Evolutionary conservation across 2,329 filamentous ascomycete genomes (phyloP).

Genomic region (Rugonectria rugulosa): DNA sequence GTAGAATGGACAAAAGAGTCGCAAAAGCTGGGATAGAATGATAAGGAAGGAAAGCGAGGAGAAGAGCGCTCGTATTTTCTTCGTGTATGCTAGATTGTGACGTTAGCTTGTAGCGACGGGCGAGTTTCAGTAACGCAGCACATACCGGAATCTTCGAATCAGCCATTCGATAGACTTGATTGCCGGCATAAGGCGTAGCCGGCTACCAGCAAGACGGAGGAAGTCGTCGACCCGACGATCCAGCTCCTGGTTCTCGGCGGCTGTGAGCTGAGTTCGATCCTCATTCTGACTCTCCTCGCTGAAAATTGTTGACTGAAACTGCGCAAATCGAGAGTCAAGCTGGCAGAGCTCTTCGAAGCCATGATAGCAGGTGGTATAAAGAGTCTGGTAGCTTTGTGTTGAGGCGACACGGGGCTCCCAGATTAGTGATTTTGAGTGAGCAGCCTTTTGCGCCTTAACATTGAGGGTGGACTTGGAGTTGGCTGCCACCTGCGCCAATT

Average conservation of each 20-base stretch:
- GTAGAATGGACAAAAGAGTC: conserved; percentile 86
- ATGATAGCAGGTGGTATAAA: conserved; percentile 86
- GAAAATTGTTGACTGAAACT: conserved; percentile 83
- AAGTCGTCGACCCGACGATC: conserved; percentile 82
- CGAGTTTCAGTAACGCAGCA: not conserved
- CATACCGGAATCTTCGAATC: conserved; percentile 84
- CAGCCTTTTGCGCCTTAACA: conserved; percentile 88
- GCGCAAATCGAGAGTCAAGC: conserved; percentile 79
- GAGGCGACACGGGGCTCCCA: conserved; percentile 88
- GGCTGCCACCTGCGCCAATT: conserved; percentile 90
- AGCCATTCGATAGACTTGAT: conserved; percentile 96
- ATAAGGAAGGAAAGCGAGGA: conserved; percentile 92
- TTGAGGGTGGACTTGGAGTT: conserved; percentile 91
- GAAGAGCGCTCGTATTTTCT: conserved; percentile 79
- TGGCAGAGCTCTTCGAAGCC: conserved; percentile 92
- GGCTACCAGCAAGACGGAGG: conserved; percentile 77
- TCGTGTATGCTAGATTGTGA: conserved; percentile 77
- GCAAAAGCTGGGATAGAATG: conserved; percentile 86
- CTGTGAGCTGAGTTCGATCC: conserved; percentile 85
- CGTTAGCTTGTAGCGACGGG: conserved; percentile 10
- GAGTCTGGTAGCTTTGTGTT: conserved; percentile 86
- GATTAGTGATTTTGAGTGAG: conserved; percentile 93
- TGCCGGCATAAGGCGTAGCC: conserved; percentile 83
- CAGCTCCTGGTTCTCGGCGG: conserved; percentile 81
- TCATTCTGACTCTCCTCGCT: conserved; percentile 91